A percentile compares a stretch with the other conserved stretches of the same genome.
Conservation (phyloP, 164 flowering plant genomes). For the Tetrastigma voinierianum region DNA sequence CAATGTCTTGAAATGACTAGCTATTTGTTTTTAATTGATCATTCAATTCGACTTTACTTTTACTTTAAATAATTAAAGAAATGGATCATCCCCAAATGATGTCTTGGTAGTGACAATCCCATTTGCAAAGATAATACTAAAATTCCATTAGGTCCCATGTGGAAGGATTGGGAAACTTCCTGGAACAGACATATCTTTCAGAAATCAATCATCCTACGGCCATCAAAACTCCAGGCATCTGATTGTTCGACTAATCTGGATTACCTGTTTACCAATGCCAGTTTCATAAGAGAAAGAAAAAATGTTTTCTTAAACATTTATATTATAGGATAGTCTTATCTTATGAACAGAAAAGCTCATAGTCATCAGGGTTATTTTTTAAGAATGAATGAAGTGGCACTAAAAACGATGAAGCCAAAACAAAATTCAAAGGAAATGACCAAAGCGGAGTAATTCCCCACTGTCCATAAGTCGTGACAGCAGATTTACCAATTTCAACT, state of each 20-base stretch:
- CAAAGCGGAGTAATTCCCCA: conserved; percentile 53
- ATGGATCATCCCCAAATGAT: too few relatives aligned
- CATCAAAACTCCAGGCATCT: conserved; percentile 38
- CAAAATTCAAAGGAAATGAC: conserved; percentile 19
- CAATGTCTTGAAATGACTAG: too few relatives aligned
- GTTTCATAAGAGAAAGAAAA: conserved; percentile 65
- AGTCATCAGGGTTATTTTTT: conserved; percentile 1
- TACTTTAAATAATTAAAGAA: too few relatives aligned
- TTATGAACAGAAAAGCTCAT: not conserved
- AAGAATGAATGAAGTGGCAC: conserved; percentile 45
- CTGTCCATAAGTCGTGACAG: conserved; percentile 45
- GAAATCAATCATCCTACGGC: conserved; percentile 61
- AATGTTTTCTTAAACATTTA: not conserved
- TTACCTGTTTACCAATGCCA: conserved; percentile 76
- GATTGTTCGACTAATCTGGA: conserved; percentile 45
- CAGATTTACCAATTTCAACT: too few relatives aligned
- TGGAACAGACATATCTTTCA: conserved; percentile 55
- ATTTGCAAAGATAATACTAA: conserved; percentile 57
- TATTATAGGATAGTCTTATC: not conserved
- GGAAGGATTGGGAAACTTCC: conserved; percentile 66
- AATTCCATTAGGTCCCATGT: conserved; percentile 49
- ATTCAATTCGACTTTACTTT: too few relatives aligned
- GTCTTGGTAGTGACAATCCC: conserved; percentile 74
- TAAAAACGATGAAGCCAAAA: conserved; percentile 31
- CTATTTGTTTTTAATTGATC: too few relatives aligned